Evolutionary conservation across 495 filamentous ascomycete species (phyloP), one percentile per base, ranked within the genome.

Genomic region (Xylaria venustula): DNA sequence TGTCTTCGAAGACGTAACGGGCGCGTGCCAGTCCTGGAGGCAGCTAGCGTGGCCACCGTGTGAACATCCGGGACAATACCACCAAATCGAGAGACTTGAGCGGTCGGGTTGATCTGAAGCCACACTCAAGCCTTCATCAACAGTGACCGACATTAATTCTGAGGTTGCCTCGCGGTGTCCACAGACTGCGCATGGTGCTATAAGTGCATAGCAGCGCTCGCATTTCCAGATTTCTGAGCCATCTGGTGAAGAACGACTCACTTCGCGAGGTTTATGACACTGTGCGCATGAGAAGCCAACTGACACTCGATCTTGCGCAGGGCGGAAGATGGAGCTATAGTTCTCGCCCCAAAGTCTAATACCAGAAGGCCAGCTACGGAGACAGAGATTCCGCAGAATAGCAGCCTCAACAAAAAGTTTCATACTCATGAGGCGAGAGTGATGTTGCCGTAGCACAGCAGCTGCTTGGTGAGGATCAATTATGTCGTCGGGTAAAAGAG

Each of bases 11-110:
- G 62, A 25, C 32, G 64, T 53, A 12, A 75, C 52, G n/a, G 71
- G 60, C 8, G 71, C 71, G 52, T 89, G 85, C 89, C 89, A 93
- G 3, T 77, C 81, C 47, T 79, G 77, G 48, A 92, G 79, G 63
- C 90, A 93, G 22, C 80, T 81, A 1, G 83, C 71, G 71, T 93
- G 90, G 6, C 89, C 89, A 46, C 89, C 88, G 62, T 93, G 90
- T 19, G 85, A 86, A 60, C 90, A 93, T 41, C 85, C 83, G 56
- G 88, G 85, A 62, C 90, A 93, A 77, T 84, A 88, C 66, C 80
- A 84, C 88, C 88, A 92, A 9, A 76, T 77, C 2, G 68, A 68
- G 6, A 75, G 64, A 6, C 73, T 71, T 15, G 68, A 64, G 8
- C 71, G 67, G 5, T 67, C 48, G 1, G 53, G 58, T 58, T 41